A percentile compares a stretch with the other conserved stretches of the same genome.
Evolutionary conservation across 208 protist species (phyloP).

Genomic region (Acanthamoeba triangularis): DNA sequence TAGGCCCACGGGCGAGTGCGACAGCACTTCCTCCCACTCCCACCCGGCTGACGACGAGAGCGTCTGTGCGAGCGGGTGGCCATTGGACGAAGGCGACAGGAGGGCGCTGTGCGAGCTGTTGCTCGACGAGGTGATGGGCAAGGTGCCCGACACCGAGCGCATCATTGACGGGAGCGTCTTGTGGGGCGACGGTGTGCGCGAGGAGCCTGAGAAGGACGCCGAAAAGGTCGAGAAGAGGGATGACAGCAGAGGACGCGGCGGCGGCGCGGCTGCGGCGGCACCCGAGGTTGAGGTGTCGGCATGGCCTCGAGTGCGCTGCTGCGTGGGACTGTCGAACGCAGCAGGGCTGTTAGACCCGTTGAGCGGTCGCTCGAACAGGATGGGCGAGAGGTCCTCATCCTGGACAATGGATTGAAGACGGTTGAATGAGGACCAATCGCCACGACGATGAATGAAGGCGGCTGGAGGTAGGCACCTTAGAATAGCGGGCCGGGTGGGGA

Average conservation of each 20-base stretch:
- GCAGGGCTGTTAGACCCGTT: not conserved
- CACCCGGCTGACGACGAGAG: conserved; percentile 18
- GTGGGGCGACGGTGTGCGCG: not conserved
- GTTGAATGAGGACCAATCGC: not conserved
- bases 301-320: too few species aligned
- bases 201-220: conserved; percentile 19
- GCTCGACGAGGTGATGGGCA: not conserved
- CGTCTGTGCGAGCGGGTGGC: not conserved
- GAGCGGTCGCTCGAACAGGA: conserved; percentile 17
- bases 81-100: not conserved
- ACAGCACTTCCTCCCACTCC: conserved; percentile 45
- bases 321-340: not conserved
- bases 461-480: not conserved
- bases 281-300: too few species aligned
- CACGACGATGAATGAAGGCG: not conserved
- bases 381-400: conserved; percentile 46
- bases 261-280: not conserved
- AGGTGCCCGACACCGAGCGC: not conserved
- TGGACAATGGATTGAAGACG: not conserved
- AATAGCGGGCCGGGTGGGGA: conserved; percentile 1
- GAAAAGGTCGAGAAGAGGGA: conserved; percentile 28
- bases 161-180: conserved; percentile 27
- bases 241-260: not conserved
- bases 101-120: not conserved
- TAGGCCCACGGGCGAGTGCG: conserved; percentile 4